Percentiles rank a stretch among this genome's conserved stretches.
Conservation (phyloP, 2,329 filamentous ascomycete genomes). For the Phaeosphaeriaceae sp. region DNA sequence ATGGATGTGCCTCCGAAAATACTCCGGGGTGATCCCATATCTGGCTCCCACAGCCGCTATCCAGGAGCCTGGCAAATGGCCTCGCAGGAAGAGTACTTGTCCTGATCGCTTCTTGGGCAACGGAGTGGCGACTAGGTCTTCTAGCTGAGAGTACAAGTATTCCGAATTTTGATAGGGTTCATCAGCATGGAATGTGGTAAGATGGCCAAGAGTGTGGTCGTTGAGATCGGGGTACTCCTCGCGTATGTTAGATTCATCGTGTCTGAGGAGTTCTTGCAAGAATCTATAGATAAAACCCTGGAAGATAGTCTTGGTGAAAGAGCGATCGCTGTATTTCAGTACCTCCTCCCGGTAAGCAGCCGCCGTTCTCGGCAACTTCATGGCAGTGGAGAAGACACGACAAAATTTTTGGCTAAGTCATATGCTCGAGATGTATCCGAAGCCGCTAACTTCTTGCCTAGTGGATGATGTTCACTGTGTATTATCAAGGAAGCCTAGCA, state of each 20-base stretch:
- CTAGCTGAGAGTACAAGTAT: conserved; percentile 9
- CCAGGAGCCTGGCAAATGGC: conserved; percentile 16
- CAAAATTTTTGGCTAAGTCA: neutral
- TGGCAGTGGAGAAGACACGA: neutral
- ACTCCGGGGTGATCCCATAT: conserved; percentile 9
- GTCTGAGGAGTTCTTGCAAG: conserved; percentile 5
- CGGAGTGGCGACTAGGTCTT: neutral
- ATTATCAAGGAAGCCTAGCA: neutral
- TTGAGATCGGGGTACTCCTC: conserved; percentile 10
- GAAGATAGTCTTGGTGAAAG: conserved; percentile 15
- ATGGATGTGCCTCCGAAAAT: conserved; percentile 14
- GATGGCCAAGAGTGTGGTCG: conserved; percentile 4
- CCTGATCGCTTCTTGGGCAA: conserved; percentile 2
- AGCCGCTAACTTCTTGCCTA: neutral
- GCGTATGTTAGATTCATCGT: neutral
- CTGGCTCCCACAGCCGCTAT: conserved; percentile 9
- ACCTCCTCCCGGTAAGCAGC: conserved; percentile 5
- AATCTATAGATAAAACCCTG: conserved; percentile 15
- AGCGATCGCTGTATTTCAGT: conserved; percentile 9
- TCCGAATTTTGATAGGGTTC: neutral
- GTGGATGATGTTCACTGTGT: neutral
- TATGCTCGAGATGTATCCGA: neutral
- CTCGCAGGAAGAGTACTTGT: conserved; percentile 13
- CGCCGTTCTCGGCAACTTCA: conserved; percentile 7
- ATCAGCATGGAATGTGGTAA: conserved; percentile 2